Conservation (phyloP, 306 rosid species). For the Amphicarpaea edgeworthii region DNA sequence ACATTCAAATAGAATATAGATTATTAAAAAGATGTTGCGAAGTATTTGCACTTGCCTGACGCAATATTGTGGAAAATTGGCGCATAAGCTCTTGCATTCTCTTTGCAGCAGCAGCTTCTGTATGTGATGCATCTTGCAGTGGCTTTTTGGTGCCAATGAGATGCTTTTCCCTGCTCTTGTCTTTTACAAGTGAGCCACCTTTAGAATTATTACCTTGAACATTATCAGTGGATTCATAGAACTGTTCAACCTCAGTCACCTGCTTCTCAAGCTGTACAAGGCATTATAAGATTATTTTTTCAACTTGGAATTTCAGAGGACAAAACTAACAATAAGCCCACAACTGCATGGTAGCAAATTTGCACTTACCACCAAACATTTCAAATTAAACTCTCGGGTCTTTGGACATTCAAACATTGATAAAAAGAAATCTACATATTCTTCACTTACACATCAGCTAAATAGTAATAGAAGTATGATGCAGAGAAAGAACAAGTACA, state of each 20-base stretch:
- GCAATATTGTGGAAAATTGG: constrained; percentile 68
- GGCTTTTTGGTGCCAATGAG: constrained; percentile 60
- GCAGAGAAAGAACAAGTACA: not conserved
- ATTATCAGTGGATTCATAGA: constrained; percentile 48
- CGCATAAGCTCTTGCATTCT: constrained; percentile 83
- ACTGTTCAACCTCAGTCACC: constrained; percentile 69
- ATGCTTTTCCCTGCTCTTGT: constrained; percentile 64
- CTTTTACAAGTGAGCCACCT: constrained; percentile 58
- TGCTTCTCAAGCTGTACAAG: constrained; percentile 73
- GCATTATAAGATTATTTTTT: constrained; percentile 27
- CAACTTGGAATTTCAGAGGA: constrained; percentile 32
- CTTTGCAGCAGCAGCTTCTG: constrained; percentile 66
- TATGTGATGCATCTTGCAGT: constrained; percentile 54
- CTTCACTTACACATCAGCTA: not conserved
- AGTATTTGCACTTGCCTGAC: constrained; percentile 60
- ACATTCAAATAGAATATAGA: constrained; percentile 25
- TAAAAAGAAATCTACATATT: not conserved
- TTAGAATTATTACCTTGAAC: constrained; percentile 58
- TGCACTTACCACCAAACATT: not conserved
- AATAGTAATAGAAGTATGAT: not conserved
- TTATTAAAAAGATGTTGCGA: not conserved
- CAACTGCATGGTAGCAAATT: not conserved
- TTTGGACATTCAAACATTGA: not conserved
- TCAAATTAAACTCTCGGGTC: not conserved
- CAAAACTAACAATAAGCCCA: constrained; percentile 10